Evolutionary conservation across 805 yeast species (phyloP), one percentile per base, ranked within the genome.

Genomic region (Candida ulmi): DNA sequence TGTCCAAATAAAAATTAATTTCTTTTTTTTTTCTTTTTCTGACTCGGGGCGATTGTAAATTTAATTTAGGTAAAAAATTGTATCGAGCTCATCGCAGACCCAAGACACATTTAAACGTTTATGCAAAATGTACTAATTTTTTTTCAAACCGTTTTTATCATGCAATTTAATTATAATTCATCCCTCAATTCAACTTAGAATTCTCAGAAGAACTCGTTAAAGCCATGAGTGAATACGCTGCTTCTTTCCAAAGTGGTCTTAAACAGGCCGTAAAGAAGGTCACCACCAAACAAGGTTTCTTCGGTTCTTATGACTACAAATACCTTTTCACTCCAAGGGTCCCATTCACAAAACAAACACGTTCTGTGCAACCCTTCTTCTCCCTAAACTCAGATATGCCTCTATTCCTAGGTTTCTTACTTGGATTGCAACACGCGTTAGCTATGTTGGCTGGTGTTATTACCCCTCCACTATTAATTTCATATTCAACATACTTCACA

Each of bases 401-500:
- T 1, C 55, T 88, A 13, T 55, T 84, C 5, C 66, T 88, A 43
- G 95, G 95, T 1, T 62, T 83, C 39, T 44, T 88, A 11, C 71
- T 88, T 32, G 96, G 96, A 13, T 71, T 88, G 45, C 96, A 88
- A 63, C 97, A 88, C 57, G 70, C 95, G 1, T 62, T 88, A 49
- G 80, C 96, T 21, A 88, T 88, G 96, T 66, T 88, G 64, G 96
- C 96, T 9, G 96, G 96, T 54, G 76, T 88, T 37, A 82, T 84
- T 31, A 71, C 93, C 11, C 95, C 96, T 4, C 91, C 95, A 3
- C 62, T 88, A 39, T 66, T 88, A 44, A 83, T 87, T 32, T 68
- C 88, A 1, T 55, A 68, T 16, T 61, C 74, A 17, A 88, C 91
- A n/a, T 70, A 82, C 55, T 69, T 90, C 37, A 65, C 64, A 23